phyloP scores from a whole-genome alignment of 495 filamentous ascomycete genomes.

The Penicillium chermesinum region DNA sequence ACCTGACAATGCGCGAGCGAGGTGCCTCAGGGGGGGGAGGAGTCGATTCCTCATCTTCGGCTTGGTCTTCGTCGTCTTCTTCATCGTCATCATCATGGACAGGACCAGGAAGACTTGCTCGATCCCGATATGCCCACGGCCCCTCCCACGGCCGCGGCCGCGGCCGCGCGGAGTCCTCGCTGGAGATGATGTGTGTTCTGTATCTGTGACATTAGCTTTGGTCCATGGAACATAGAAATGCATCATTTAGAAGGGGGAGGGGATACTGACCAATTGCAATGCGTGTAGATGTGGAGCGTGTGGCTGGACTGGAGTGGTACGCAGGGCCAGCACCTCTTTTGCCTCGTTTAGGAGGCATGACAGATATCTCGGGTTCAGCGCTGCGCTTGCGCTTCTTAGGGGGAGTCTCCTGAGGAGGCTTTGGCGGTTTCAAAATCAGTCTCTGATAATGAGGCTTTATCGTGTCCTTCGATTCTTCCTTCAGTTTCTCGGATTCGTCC shows the following conservation, averaged over 20 bases:
- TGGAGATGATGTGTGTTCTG: not conserved
- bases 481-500: too few relatives aligned
- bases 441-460: too few relatives aligned
- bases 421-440: too few relatives aligned
- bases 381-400: too few relatives aligned
- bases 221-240: not conserved
- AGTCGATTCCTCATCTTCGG: not conserved
- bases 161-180: not conserved
- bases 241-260: not conserved
- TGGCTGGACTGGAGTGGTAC: slow-evolving; percentile 16
- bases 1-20: slow-evolving; percentile 19
- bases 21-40: not conserved
- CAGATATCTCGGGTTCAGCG: slow-evolving; percentile 22
- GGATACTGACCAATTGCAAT: slow-evolving; percentile 13
- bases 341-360: slow-evolving; percentile 32
- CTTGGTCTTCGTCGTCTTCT: not conserved
- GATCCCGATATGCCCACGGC: slow-evolving; percentile 18
- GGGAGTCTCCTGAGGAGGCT: too few relatives aligned
- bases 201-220: not conserved
- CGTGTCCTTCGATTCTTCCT: too few relatives aligned
- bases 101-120: slow-evolving; percentile 6
- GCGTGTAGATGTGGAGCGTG: slow-evolving; percentile 16
- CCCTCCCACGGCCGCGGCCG: slow-evolving; percentile 16
- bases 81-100: not conserved
- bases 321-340: slow-evolving; percentile 13